Evolutionary conservation across 495 filamentous ascomycete species (phyloP).

Genomic region (Neurospora pannonica): DNA sequence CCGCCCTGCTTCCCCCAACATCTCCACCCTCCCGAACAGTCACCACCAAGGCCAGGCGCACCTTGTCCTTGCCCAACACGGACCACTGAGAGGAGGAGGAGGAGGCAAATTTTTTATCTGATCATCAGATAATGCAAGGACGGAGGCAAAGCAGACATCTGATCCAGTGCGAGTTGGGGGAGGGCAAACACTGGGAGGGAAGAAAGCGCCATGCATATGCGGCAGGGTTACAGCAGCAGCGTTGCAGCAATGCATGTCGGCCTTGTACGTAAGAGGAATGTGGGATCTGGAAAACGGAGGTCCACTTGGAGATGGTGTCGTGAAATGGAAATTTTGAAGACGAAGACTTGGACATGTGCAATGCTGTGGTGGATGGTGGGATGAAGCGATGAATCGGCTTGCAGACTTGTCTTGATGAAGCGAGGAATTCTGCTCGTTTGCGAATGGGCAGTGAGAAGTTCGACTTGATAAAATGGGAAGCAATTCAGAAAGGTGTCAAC

Average conservation of each 20-base stretch:
- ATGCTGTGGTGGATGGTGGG: background rate
- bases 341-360: background rate
- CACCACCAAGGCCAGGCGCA: background rate
- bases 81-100: background rate
- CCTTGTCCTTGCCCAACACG: background rate
- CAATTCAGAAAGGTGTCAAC: background rate
- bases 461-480: background rate
- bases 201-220: background rate
- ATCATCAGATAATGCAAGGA: slow-evolving; percentile 16
- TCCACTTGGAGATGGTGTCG: background rate
- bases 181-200: background rate
- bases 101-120: slow-evolving; percentile 9
- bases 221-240: background rate
- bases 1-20: background rate
- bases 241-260: background rate
- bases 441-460: background rate
- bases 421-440: too few species aligned
- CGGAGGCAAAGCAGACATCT: background rate
- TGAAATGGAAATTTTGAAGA: background rate
- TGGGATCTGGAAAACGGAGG: background rate
- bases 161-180: background rate
- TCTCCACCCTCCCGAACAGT: background rate
- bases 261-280: slow-evolving; percentile 1
- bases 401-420: too few species aligned
- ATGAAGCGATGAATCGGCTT: background rate